Base-by-base conservation (phyloP, 768 basidiomycete genomes). In the Amylocystis lapponica region DNA sequence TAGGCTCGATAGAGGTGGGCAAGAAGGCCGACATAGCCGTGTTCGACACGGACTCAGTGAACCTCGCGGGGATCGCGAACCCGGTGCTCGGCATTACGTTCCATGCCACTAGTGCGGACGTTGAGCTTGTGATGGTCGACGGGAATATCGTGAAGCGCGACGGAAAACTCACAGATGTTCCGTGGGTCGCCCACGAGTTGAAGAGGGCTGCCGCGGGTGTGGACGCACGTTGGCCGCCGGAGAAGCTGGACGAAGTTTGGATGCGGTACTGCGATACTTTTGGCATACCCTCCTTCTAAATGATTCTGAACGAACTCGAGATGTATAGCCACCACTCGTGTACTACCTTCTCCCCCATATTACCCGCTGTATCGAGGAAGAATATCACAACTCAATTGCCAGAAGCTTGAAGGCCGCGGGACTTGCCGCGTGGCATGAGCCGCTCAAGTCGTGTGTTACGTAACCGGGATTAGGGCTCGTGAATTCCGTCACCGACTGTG, bases 11-110 rank as follows among this genome's bases (percentile, higher is more conserved):
- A 12, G 62, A 63, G 39, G 59, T 58, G 6, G 60, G 60, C 33
- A 63, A 63, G 50, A 50, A 54, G 8, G 60, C 62, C 4, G 62
- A 63, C 36, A 33, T 63, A 13, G 46, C 59, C 23, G 45, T 61
- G 19, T 57, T 56, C 38, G 59, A 63, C 41, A 52, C 57, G 16
- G 22, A 41, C n/a, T 57, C 56, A 13, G 50, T 49, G 27, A 60
- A 61, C 31, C 54, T 63, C 19, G 58, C 53, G 2, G 58, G 55
- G 1, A 46, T 47, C 14, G 42, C n/a, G 2, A 57, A 62, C 36
- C 60, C 60, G 1, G 49, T 62, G 39, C 40, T 36, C 2, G 60
- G 58, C 12, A 35, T 63, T 19, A 55, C 54, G 12, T 58, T 60
- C 51, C 55, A 59, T 27, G 62, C 62, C 0, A 49, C 56, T 14